Evolutionary conservation across 2,329 filamentous ascomycete genomes (phyloP).

Genomic region (Pseudocercospora ulei): DNA sequence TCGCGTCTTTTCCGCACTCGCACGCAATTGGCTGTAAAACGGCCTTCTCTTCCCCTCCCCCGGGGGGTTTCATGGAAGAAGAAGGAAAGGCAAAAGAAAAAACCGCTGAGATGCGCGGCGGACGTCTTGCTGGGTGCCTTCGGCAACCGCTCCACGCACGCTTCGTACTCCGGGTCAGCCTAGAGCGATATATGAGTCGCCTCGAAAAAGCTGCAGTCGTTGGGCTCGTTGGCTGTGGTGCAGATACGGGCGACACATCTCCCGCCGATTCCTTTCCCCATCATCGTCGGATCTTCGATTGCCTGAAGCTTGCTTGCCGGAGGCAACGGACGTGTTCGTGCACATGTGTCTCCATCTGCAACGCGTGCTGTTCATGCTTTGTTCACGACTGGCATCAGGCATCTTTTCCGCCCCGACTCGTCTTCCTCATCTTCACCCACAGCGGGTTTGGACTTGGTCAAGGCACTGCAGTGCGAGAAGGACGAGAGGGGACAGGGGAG

Average conservation of each 20-base stretch:
- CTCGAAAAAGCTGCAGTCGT: slow-evolving; percentile 56
- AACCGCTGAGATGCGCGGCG: slow-evolving; percentile 22
- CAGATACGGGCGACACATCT: slow-evolving; percentile 61
- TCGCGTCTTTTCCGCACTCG: neutral
- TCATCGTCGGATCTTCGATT: neutral
- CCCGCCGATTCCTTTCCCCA: too few relatives aligned
- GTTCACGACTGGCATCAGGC: slow-evolving; percentile 14
- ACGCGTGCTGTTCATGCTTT: neutral
- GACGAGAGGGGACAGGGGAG: too few relatives aligned
- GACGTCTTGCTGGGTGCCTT: slow-evolving; percentile 25
- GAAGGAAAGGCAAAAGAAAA: slow-evolving; percentile 30
- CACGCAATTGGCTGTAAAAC: slow-evolving; percentile 22
- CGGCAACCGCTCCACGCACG: slow-evolving; percentile 34
- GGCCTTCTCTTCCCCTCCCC: slow-evolving; percentile 30
- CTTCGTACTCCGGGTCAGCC: slow-evolving; percentile 22
- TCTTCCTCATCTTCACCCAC: slow-evolving; percentile 44
- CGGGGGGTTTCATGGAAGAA: slow-evolving; percentile 25
- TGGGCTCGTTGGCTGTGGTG: slow-evolving; percentile 51
- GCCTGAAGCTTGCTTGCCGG: slow-evolving; percentile 5
- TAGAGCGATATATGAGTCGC: slow-evolving; percentile 29
- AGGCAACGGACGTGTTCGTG: slow-evolving; percentile 10
- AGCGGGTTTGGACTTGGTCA: too few relatives aligned
- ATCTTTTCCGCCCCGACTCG: slow-evolving; percentile 21
- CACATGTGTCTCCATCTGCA: neutral
- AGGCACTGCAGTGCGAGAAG: too few relatives aligned